Percentiles rank a stretch among this genome's conserved stretches.
phyloP scores from a whole-genome alignment of 352 stramenopile species.

The Pythium apleroticum region DNA sequence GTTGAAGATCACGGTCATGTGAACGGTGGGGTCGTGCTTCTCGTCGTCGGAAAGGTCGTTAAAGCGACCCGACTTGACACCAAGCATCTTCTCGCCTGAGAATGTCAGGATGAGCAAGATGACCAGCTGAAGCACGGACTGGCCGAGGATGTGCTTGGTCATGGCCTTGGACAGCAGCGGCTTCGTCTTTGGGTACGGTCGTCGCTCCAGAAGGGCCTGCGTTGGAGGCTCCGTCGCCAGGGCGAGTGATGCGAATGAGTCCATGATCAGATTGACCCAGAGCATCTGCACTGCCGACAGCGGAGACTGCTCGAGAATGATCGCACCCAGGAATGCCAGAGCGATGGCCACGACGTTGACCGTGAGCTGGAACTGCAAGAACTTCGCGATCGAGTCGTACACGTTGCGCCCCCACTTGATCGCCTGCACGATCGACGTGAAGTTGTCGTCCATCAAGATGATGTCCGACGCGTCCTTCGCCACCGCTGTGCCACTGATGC shows the following conservation, averaged over 20 bases:
- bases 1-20: constrained; percentile 98
- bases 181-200: constrained; percentile 91
- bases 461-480: constrained; percentile 92
- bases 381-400: constrained; percentile 96
- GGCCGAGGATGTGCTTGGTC: constrained; percentile 95
- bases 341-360: constrained; percentile 95
- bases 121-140: constrained; percentile 90
- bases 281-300: constrained; percentile 96
- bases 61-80: constrained; percentile 45
- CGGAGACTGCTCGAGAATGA: constrained; percentile 79
- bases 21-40: constrained; percentile 63
- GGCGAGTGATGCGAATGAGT: constrained; percentile 95
- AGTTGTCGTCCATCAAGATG: constrained; percentile 92
- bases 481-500: constrained; percentile 50
- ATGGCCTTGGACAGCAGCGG: constrained; percentile 94
- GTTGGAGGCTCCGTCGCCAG: constrained; percentile 94
- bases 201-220: constrained; percentile 87
- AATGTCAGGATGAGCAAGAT: constrained; percentile 91
- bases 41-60: constrained; percentile 34
- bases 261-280: constrained; percentile 99
- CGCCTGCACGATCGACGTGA: constrained; percentile 91
- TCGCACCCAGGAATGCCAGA: constrained; percentile 90
- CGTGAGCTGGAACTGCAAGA: constrained; percentile 98
- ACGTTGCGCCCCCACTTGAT: constrained; percentile 65
- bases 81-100: constrained; percentile 48